Conservation (phyloP, 2,329 filamentous ascomycete species). For the Penicillium concentricum region DNA sequence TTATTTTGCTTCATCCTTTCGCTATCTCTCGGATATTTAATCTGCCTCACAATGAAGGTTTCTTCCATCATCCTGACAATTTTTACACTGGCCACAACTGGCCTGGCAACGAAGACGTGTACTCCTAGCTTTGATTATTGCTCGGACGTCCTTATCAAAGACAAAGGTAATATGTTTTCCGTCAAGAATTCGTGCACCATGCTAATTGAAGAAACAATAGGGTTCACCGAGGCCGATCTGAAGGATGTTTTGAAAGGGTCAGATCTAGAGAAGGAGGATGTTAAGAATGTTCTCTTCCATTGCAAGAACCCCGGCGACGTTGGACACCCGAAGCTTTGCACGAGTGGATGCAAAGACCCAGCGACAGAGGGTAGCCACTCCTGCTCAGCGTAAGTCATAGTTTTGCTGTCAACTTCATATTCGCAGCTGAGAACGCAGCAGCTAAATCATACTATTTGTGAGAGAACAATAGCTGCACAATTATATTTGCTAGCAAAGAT, state of each 20-base stretch:
- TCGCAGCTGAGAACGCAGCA: not conserved
- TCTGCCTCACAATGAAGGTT: slow-evolving; percentile 23
- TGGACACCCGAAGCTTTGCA: slow-evolving; percentile 34
- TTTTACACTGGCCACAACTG: slow-evolving; percentile 17
- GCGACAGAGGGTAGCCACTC: slow-evolving; percentile 31
- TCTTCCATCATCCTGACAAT: slow-evolving; percentile 22
- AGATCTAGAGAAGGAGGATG: slow-evolving; percentile 26
- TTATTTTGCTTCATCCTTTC: not conserved
- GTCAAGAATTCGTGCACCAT: not conserved
- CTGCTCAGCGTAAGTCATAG: slow-evolving; percentile 17
- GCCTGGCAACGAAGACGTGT: slow-evolving; percentile 31
- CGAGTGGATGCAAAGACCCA: slow-evolving; percentile 27
- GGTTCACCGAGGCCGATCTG: slow-evolving; percentile 31
- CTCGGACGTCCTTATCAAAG: slow-evolving; percentile 27
- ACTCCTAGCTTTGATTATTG: slow-evolving; percentile 40
- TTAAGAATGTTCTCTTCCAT: slow-evolving; percentile 34
- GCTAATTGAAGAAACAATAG: slow-evolving; percentile 13
- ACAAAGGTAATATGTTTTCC: slow-evolving; percentile 25
- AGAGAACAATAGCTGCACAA: not conserved
- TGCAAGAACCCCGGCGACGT: slow-evolving; percentile 36
- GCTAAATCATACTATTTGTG: not conserved
- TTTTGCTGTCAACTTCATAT: not conserved
- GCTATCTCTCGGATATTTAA: not conserved
- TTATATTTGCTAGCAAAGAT: not conserved
- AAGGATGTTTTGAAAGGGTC: slow-evolving; percentile 28